These are phyloP conservation scores for Kwoniella botswanensis DNA, from an alignment of 768 basidiomycete genomes.

Conservation along the genomic window DNA sequence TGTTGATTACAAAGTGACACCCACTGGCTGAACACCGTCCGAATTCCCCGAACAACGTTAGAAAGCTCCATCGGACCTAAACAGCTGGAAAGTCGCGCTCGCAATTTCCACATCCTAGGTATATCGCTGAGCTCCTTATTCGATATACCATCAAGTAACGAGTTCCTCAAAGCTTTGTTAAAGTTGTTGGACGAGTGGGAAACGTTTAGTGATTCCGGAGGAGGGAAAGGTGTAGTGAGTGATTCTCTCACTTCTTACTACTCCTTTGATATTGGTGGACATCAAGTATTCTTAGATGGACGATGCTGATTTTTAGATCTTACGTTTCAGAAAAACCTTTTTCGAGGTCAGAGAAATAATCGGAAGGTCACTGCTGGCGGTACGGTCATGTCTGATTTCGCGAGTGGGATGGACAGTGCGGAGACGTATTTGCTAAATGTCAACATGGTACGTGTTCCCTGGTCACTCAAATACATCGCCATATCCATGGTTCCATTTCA, in stretches of 20 bases:
- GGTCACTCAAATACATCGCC: background rate
- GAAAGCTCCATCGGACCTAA: constrained; percentile 41
- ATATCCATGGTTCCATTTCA: background rate
- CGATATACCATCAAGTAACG: constrained; percentile 37
- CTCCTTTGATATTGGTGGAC: too few species aligned
- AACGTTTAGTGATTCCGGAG: constrained; percentile 39
- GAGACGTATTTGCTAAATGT: constrained; percentile 43
- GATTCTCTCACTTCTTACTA: too few species aligned
- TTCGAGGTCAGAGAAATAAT: constrained; percentile 39
- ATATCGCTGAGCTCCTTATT: constrained; percentile 45
- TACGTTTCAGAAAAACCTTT: constrained; percentile 43
- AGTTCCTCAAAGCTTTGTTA: constrained; percentile 35
- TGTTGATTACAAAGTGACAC: constrained; percentile 32
- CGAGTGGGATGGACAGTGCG: constrained; percentile 29
- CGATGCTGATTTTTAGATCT: too few species aligned
- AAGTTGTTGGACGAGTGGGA: constrained; percentile 57
- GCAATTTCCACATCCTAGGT: constrained; percentile 51
- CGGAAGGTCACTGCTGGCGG: constrained; percentile 31
- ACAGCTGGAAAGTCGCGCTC: constrained; percentile 37
- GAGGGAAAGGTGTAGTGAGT: constrained; percentile 53
- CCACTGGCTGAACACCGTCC: constrained; percentile 56
- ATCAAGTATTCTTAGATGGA: too few species aligned
- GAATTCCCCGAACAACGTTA: constrained; percentile 38
- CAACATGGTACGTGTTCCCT: constrained; percentile 40
- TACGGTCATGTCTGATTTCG: constrained; percentile 36